These are phyloP conservation scores for Fomitopsis betulina DNA, from an alignment of 1,284 basidiomycete genomes.

Conservation along the genomic window DNA sequence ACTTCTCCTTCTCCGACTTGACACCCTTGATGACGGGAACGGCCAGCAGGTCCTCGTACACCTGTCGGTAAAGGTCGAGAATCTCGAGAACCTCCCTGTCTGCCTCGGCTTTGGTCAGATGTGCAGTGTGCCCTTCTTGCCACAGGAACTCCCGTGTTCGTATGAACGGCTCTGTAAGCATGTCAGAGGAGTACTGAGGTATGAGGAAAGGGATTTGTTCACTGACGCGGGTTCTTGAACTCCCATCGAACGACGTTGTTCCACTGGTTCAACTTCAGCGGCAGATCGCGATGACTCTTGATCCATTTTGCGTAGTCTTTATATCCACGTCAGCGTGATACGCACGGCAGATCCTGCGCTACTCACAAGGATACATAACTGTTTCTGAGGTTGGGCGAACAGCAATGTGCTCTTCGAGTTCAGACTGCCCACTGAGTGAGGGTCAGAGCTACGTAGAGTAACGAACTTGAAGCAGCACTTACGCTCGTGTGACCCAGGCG, in stretches of 20 bases:
- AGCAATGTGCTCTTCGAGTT: constrained; percentile 95
- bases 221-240: constrained; percentile 94
- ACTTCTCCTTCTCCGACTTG: constrained; percentile 99
- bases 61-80: constrained; percentile 91
- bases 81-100: constrained; percentile 92
- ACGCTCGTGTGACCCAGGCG: constrained; percentile 98
- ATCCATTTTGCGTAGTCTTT: constrained; percentile 96
- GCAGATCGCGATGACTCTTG: constrained; percentile 94
- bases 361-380: constrained; percentile 93
- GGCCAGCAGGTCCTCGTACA: constrained; percentile 97
- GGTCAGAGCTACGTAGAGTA: background rate
- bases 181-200: background rate
- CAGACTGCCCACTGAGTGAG: constrained; percentile 72
- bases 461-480: constrained; percentile 29
- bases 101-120: constrained; percentile 86
- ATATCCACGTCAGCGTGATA: background rate
- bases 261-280: constrained; percentile 98
- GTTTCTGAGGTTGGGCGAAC: constrained; percentile 98
- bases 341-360: background rate
- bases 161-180: constrained; percentile 82
- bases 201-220: background rate
- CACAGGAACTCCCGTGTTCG: constrained; percentile 99
- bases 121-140: constrained; percentile 99
- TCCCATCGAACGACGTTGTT: constrained; percentile 99
- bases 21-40: constrained; percentile 96